A percentile compares a stretch with the other conserved stretches of the same genome.
Conservation (phyloP, 345 rosid genomes). For the Corchorus olitorius region DNA sequence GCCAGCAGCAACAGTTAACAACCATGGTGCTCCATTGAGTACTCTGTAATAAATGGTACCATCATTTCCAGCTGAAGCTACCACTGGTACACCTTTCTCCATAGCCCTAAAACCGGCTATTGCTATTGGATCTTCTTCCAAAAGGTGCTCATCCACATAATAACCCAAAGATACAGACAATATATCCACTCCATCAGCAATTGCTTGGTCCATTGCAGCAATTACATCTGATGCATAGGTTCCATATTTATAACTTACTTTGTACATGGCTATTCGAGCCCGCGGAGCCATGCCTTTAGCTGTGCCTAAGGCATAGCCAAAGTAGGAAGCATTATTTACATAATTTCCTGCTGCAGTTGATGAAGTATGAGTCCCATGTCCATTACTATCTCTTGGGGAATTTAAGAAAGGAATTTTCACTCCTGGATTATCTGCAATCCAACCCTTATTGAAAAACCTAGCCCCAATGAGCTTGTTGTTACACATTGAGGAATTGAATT, state of each 20-base stretch:
- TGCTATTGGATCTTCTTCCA: constrained; percentile 31
- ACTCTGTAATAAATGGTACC: constrained; percentile 30
- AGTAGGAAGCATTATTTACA: constrained; percentile 25
- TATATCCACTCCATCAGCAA: constrained; percentile 38
- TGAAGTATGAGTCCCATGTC: constrained; percentile 46
- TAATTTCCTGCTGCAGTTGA: constrained; percentile 38
- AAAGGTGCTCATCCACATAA: constrained; percentile 22
- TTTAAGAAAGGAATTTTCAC: constrained; percentile 28
- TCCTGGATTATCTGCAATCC: constrained; percentile 25
- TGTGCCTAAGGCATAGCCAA: constrained; percentile 38
- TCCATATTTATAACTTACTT: constrained; percentile 37
- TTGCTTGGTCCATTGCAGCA: constrained; percentile 38
- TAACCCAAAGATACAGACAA: constrained; percentile 39
- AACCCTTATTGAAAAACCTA: constrained; percentile 49
- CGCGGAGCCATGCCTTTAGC: constrained; percentile 38
- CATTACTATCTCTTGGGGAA: constrained; percentile 32
- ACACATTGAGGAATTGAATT: constrained; percentile 41
- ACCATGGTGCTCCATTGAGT: constrained; percentile 51
- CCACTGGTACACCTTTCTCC: constrained; percentile 27
- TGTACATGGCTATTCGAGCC: constrained; percentile 37
- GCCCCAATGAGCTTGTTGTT: constrained; percentile 54
- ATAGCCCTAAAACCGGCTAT: constrained; percentile 27
- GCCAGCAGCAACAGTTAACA: constrained; percentile 43
- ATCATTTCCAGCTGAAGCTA: constrained; percentile 30
- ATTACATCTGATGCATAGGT: constrained; percentile 34